Percentiles rank a stretch among this genome's conserved stretches.
phyloP scores from a whole-genome alignment of 2,329 filamentous ascomycete genomes.

The Penicillium sp. region DNA sequence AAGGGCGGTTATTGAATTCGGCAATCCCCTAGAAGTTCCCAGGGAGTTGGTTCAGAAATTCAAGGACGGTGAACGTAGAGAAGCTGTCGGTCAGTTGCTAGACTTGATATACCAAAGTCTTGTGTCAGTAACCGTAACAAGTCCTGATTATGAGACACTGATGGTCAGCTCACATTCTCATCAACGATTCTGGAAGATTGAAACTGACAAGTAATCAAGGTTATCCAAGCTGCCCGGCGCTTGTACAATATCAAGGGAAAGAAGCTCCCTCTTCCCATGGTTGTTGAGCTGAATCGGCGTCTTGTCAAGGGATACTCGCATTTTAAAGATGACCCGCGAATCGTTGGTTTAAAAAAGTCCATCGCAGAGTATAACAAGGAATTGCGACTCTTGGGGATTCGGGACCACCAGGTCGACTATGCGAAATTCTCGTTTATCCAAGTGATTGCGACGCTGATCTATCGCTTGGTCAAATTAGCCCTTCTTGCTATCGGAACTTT shows the following conservation, averaged over 20 bases:
- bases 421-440: slow-evolving; percentile 79
- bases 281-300: slow-evolving; percentile 91
- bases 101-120: slow-evolving; percentile 86
- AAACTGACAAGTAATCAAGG: slow-evolving; percentile 49
- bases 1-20: slow-evolving; percentile 93
- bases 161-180: slow-evolving; percentile 62
- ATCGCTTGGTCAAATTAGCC: slow-evolving; percentile 76
- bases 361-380: slow-evolving; percentile 87
- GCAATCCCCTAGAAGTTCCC: slow-evolving; percentile 83
- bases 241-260: slow-evolving; percentile 94
- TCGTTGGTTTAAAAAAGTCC: slow-evolving; percentile 73
- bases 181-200: background rate
- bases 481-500: slow-evolving; percentile 80
- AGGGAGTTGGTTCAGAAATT: slow-evolving; percentile 83
- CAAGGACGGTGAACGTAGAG: slow-evolving; percentile 78
- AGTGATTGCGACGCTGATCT: slow-evolving; percentile 77
- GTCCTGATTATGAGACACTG: slow-evolving; percentile 92
- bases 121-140: slow-evolving; percentile 85
- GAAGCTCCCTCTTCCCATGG: slow-evolving; percentile 87
- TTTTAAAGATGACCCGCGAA: slow-evolving; percentile 88
- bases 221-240: slow-evolving; percentile 90
- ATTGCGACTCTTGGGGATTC: slow-evolving; percentile 81
- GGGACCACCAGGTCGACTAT: slow-evolving; percentile 94
- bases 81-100: slow-evolving; percentile 83
- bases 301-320: slow-evolving; percentile 89